Conservation (phyloP, 2,329 filamentous ascomycete species). For the Ascochyta pisi region DNA sequence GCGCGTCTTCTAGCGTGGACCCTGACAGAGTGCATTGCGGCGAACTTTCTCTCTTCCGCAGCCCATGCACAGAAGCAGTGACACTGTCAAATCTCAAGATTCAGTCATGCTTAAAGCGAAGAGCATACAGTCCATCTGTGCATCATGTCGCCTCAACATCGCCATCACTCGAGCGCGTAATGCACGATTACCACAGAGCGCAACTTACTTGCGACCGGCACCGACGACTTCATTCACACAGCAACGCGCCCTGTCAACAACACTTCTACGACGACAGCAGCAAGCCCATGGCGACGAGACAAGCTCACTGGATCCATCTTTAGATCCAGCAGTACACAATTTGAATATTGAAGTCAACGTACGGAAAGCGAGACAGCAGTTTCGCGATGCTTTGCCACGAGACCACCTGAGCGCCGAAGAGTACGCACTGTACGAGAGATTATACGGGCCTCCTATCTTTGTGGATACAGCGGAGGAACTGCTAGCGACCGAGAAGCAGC, state of each 20-base stretch:
- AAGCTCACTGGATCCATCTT: background rate
- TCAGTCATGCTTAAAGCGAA: conserved; percentile 42
- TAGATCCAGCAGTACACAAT: conserved; percentile 26
- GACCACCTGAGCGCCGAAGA: conserved; percentile 74
- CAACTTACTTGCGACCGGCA: conserved; percentile 21
- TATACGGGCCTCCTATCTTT: conserved; percentile 77
- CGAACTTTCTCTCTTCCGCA: conserved; percentile 38
- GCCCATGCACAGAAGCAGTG: background rate
- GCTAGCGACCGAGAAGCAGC: conserved; percentile 53
- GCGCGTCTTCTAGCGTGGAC: conserved; percentile 26
- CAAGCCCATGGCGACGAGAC: background rate
- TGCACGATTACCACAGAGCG: conserved; percentile 28
- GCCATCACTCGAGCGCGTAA: conserved; percentile 36
- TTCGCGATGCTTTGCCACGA: conserved; percentile 77
- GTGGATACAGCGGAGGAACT: conserved; percentile 65
- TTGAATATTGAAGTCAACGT: conserved; percentile 67
- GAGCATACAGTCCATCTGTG: conserved; percentile 38
- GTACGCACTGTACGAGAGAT: conserved; percentile 75
- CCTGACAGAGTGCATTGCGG: conserved; percentile 28
- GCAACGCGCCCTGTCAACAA: conserved; percentile 34
- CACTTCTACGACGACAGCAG: conserved; percentile 21
- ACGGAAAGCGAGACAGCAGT: conserved; percentile 74
- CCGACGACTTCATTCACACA: conserved; percentile 20
- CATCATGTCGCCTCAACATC: conserved; percentile 43
- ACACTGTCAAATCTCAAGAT: conserved; percentile 9